A percentile compares a stretch with the other conserved stretches of the same genome.
Conservation (phyloP, 176 grass and related monocot genomes). For the Oryza officinalis region DNA sequence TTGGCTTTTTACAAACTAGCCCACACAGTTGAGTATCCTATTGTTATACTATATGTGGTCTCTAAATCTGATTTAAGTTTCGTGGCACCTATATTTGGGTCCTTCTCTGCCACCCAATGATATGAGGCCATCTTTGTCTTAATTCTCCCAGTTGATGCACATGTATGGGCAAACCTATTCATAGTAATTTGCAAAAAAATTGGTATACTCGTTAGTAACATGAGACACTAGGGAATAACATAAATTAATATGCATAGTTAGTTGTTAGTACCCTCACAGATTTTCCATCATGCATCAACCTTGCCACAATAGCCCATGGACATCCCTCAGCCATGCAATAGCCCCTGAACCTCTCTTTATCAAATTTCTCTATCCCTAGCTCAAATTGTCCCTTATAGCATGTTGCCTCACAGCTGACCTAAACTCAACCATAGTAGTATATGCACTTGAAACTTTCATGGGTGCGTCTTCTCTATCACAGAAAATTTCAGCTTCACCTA, state of each 20-base stretch:
- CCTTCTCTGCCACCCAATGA: neutral
- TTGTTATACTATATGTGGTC: neutral
- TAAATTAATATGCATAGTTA: neutral
- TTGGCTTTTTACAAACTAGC: no score
- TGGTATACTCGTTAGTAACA: neutral
- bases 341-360: neutral
- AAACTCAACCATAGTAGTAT: neutral
- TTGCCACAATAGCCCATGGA: slow-evolving; percentile 5
- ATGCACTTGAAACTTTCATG: neutral
- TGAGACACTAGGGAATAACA: neutral
- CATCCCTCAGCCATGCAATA: neutral
- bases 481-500: neutral
- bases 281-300: neutral
- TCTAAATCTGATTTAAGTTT: neutral
- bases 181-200: neutral
- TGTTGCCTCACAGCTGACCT: neutral
- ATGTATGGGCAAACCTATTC: neutral
- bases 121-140: neutral
- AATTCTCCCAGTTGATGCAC: neutral
- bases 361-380: neutral
- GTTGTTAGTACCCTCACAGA: neutral
- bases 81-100: neutral
- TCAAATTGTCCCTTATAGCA: neutral
- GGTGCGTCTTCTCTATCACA: neutral
- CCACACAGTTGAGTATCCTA: neutral